Percentiles rank a stretch among this genome's conserved stretches.
phyloP scores from a whole-genome alignment of 176 grass and related monocot genomes.

The Musa schizocarpa region DNA sequence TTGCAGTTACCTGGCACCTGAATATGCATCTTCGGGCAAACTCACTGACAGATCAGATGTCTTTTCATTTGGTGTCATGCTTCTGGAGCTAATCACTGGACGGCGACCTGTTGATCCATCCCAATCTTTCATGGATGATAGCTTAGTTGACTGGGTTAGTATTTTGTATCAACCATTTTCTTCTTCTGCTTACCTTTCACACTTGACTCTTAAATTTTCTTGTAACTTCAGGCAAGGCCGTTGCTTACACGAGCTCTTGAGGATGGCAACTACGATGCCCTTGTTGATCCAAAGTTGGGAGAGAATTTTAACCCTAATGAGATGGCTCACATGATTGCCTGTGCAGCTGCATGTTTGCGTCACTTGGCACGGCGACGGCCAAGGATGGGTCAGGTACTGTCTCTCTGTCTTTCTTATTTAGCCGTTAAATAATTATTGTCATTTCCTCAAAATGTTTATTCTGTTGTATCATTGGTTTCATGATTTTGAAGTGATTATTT shows the following conservation, averaged over 20 bases:
- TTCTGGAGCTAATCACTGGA: conserved; percentile 2
- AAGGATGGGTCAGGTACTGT: conserved; percentile 1
- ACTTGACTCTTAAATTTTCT: not conserved
- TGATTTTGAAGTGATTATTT: not conserved
- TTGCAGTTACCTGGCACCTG: conserved; percentile 2
- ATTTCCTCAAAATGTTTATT: not conserved
- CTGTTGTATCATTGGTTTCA: not conserved
- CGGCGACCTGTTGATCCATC: not conserved
- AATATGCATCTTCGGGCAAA: conserved; percentile 5
- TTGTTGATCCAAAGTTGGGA: not conserved
- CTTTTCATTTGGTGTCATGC: conserved; percentile 4
- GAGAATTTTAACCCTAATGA: not conserved
- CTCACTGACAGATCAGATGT: conserved; percentile 5
- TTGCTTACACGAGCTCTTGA: not conserved
- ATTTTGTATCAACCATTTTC: not conserved
- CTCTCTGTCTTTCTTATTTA: not conserved
- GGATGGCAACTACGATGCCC: not conserved
- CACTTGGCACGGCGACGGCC: conserved; percentile 2
- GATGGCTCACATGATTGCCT: conserved; percentile 8
- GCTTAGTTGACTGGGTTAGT: conserved; percentile 6
- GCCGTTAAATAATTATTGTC: not conserved
- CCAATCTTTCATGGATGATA: not conserved
- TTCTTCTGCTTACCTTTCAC: not conserved
- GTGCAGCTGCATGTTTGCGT: not conserved
- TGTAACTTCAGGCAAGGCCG: not conserved